These are phyloP conservation scores for Daldinia decipiens DNA, from an alignment of 495 filamentous ascomycete species.

Conservation along the genomic window DNA sequence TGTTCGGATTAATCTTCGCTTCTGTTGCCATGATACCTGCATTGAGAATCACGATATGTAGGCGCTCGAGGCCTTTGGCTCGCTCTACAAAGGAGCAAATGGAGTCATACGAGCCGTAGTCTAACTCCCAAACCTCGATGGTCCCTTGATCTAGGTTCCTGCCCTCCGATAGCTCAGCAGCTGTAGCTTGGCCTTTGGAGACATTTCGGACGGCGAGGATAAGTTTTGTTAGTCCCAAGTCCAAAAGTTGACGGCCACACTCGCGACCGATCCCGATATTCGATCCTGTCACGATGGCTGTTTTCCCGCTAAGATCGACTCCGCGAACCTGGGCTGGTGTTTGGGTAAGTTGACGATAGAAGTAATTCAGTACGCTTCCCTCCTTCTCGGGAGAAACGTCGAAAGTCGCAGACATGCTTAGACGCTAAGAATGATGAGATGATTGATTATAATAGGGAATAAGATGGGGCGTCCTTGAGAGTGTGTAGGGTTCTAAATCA, in stretches of 20 bases:
- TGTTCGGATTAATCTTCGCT: conserved; percentile 3
- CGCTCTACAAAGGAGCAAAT: conserved; percentile 51
- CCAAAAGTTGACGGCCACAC: conserved; percentile 54
- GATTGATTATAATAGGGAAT: too few species aligned
- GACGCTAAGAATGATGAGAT: too few species aligned
- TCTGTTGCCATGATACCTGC: conserved; percentile 49
- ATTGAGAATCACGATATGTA: conserved; percentile 60
- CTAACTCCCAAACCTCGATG: conserved; percentile 61
- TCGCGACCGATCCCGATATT: conserved; percentile 63
- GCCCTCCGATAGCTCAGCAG: neutral
- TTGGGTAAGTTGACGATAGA: conserved; percentile 9
- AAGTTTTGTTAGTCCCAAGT: conserved; percentile 48
- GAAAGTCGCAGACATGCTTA: too few species aligned
- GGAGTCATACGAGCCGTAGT: conserved; percentile 55
- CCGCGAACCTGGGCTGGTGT: conserved; percentile 12
- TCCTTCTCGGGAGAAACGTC: neutral
- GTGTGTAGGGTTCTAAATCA: too few species aligned
- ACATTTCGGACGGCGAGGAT: conserved; percentile 61
- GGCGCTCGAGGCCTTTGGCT: conserved; percentile 43
- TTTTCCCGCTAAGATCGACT: conserved; percentile 42
- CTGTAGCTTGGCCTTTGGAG: conserved; percentile 56
- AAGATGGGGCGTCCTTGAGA: too few species aligned
- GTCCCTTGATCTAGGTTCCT: neutral
- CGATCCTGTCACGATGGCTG: conserved; percentile 60
- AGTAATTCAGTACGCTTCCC: conserved; percentile 8